Evolutionary conservation across 2,329 filamentous ascomycete species (phyloP), one percentile per base, ranked within the genome.

Genomic region (Beauveria bassiana): DNA sequence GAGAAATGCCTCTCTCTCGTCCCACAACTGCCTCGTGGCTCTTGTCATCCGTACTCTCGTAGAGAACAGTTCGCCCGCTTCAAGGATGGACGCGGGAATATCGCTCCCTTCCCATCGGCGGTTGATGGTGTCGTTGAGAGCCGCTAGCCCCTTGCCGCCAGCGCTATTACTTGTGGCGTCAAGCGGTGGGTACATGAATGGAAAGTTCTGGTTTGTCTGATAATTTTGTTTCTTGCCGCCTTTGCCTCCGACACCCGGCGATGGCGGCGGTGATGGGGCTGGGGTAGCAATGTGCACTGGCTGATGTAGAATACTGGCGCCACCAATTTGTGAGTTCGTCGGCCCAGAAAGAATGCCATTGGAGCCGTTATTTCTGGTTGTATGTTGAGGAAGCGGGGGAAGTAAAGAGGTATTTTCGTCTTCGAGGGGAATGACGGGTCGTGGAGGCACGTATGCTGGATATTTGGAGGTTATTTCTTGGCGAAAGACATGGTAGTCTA

Each of bases 151-250:
- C 71, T 96, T 97, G 1, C 93, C 93, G 56, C 95, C 93, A 43
- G 93, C 87, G 67, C 88, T 90, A 70, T 96, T 96, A 74, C 92
- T 96, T 26, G 86, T 88, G 64, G 87, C 88, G 73, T 97, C 93
- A 20, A 97, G 78, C 1, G 95, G 95, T 2, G 95, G 95, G 68
- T 99, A 99, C 77, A 99, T 86, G 70, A 99, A 98, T 0, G 95
- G 95, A 66, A 99, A 98, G 71, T 97, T 95, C 69, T 99, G 95
- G 70, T 99, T 99, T 0, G 95, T 99, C 73, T 99, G 95, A 69
- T 99, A 99, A 68, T 98, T 99, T 70, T 99, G 95, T 72, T 99
- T 99, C 79, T 99, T 99, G 1, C 89, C 93, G 58, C 90, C 91
- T 73, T 98, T 99, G 0, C 92, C 92, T 28, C 92, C 93, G 40